Evolutionary conservation across 768 basidiomycete species (phyloP).

Genomic region (Russula ochroleuca): DNA sequence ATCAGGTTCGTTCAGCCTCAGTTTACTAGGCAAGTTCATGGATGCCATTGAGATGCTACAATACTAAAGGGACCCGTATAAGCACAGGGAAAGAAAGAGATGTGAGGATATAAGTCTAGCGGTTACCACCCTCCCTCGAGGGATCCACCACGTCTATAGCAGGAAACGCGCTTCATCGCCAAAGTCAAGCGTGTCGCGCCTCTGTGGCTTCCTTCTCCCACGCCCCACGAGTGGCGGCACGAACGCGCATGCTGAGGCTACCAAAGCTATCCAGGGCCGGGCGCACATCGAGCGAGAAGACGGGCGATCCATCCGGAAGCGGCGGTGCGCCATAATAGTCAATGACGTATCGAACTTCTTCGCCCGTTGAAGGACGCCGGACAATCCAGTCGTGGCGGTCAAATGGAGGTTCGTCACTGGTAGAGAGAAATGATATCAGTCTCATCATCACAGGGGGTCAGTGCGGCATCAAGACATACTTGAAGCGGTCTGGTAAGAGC

Average conservation of each 20-base stretch:
- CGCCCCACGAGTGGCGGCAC: constrained; percentile 31
- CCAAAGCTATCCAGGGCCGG: constrained; percentile 86
- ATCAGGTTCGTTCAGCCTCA: not conserved
- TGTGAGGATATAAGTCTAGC: constrained; percentile 5
- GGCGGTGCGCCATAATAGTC: constrained; percentile 97
- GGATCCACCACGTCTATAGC: constrained; percentile 4
- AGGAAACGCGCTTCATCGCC: not conserved
- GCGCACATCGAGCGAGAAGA: constrained; percentile 92
- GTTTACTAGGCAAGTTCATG: not conserved
- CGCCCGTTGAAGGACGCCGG: constrained; percentile 69
- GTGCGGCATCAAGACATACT: constrained; percentile 44
- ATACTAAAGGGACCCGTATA: constrained; percentile 3
- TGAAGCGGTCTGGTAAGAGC: constrained; percentile 86
- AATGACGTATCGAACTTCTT: constrained; percentile 92
- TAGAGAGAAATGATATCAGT: not conserved
- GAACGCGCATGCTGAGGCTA: constrained; percentile 58
- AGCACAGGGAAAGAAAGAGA: not conserved
- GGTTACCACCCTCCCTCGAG: constrained; percentile 2
- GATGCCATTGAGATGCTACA: constrained; percentile 4
- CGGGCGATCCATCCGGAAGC: constrained; percentile 86
- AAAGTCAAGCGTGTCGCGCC: constrained; percentile 7
- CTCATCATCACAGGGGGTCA: constrained; percentile 2
- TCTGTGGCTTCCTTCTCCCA: constrained; percentile 17
- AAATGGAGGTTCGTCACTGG: constrained; percentile 87
- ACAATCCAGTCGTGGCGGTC: constrained; percentile 96